These are phyloP conservation scores for Xylariaceae sp. DNA, from an alignment of 2,329 filamentous ascomycete genomes.

Conservation along the genomic window DNA sequence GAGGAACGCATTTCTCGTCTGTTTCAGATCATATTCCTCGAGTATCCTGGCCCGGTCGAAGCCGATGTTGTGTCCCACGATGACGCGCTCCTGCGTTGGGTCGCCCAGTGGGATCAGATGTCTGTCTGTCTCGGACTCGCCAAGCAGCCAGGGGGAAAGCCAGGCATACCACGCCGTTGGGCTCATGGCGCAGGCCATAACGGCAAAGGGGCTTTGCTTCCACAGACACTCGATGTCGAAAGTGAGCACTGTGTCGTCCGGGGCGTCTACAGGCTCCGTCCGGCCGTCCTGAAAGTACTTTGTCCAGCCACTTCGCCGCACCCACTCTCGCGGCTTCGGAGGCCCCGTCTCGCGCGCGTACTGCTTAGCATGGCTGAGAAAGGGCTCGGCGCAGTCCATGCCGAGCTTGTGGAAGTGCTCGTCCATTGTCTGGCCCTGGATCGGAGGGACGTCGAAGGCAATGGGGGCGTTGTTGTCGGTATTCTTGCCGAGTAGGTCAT, in stretches of 20 bases:
- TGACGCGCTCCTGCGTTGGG: slow-evolving; percentile 60
- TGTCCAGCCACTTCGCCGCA: slow-evolving; percentile 79
- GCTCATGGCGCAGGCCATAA: slow-evolving; percentile 92
- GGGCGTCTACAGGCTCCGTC: slow-evolving; percentile 63
- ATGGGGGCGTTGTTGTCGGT: slow-evolving; percentile 70
- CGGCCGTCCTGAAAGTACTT: slow-evolving; percentile 75
- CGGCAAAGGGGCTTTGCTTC: slow-evolving; percentile 84
- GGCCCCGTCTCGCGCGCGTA: slow-evolving; percentile 59
- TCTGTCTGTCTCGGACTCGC: slow-evolving; percentile 66
- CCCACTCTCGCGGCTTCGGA: slow-evolving; percentile 62
- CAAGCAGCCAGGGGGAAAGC: slow-evolving; percentile 91
- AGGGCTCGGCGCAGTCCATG: slow-evolving; percentile 79
- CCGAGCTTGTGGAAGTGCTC: slow-evolving; percentile 92
- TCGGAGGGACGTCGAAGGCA: slow-evolving; percentile 72
- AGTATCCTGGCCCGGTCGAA: slow-evolving; percentile 83
- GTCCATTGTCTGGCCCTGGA: slow-evolving; percentile 77
- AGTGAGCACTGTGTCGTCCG: slow-evolving; percentile 73
- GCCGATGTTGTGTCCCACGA: slow-evolving; percentile 92
- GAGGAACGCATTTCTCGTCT: slow-evolving; percentile 78
- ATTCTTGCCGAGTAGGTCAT: slow-evolving; percentile 86
- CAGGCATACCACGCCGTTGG: slow-evolving; percentile 93
- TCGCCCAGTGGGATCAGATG: slow-evolving; percentile 87
- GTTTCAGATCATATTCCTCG: slow-evolving; percentile 81
- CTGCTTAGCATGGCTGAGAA: slow-evolving; percentile 63
- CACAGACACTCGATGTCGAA: slow-evolving; percentile 98